Base-by-base conservation (phyloP, 352 stramenopile species). In the Pythium plurisporium region DNA sequence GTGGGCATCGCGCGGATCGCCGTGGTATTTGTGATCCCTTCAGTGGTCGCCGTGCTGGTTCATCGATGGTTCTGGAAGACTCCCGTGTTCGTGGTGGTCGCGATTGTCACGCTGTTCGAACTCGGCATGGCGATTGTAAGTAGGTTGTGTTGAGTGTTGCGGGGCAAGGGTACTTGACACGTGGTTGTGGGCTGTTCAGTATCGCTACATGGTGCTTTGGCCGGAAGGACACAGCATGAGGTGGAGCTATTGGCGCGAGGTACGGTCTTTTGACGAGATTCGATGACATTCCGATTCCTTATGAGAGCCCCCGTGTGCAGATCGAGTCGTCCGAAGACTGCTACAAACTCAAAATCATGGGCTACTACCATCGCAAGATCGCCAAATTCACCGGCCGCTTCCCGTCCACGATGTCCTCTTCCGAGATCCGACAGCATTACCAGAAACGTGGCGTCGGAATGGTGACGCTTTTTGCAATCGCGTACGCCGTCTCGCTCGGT, bases 311-410 rank as follows among this genome's bases (percentile, higher is more conserved):
- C 17, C 29, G 10, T 4, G 8, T 47, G n/a, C 57, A 91, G 82
- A 91, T 91, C 41, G 82, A 87, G 47, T 60, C 74, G 43, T 76
- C 79, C 4, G 77, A 82, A 55, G 77, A 86, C 27, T 70, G 67
- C 41, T 87, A 90, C 68, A 76, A 76, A 45, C 76, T 92, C 60
- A 92, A 87, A 63, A 88, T 92, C 38, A 61, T 90, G 54, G 82
- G 82, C n/a, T 89, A 87, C 55, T 92, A 92, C 59, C 78, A 90
- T 47, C 76, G 79, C 69, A 90, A 89, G 68, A 92, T 92, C 62
- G 70, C 74, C 12, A 83, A 89, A 56, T 88, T 89, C 22, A 62
- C 79, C 6, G 79, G 74, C 7, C 65, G 63, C 4, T 92, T 92
- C 59, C 79, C 79, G 0, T 27, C 56, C 6, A 62, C 68, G 2